These are phyloP conservation scores for Vitis hybrid DNA, from an alignment of 177 flowering plant genomes.

Conservation along the genomic window DNA sequence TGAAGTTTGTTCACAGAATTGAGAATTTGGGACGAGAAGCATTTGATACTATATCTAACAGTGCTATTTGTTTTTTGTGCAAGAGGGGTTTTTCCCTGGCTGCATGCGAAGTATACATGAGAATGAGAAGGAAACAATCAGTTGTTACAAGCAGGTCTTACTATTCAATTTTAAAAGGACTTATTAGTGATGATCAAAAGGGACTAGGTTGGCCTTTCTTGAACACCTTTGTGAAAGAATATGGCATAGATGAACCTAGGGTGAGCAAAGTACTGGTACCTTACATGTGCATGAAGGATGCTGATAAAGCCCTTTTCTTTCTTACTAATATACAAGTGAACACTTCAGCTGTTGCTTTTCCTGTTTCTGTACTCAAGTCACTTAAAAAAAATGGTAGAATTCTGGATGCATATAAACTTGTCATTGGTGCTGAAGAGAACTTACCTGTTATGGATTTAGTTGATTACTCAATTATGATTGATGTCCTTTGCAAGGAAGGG, in stretches of 20 bases:
- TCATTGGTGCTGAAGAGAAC: conserved; percentile 38
- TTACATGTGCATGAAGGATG: conserved; percentile 52
- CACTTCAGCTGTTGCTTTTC: conserved; percentile 23
- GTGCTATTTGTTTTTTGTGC: conserved; percentile 53
- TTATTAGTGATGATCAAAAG: conserved; percentile 32
- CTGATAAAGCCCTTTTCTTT: conserved; percentile 38
- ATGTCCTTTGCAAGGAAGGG: conserved; percentile 78
- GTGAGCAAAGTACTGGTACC: conserved; percentile 35
- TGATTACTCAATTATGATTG: conserved; percentile 55
- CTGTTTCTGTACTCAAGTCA: conserved; percentile 34
- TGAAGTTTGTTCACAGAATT: conserved; percentile 39
- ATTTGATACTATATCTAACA: conserved; percentile 33
- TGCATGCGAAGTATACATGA: conserved; percentile 41
- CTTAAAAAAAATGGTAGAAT: conserved; percentile 52
- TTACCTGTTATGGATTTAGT: conserved; percentile 48
- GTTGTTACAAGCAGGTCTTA: conserved; percentile 37
- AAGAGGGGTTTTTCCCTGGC: conserved; percentile 39
- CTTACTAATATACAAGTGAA: conserved; percentile 31
- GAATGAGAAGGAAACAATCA: conserved; percentile 43
- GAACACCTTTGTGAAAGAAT: conserved; percentile 48
- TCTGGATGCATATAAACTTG: conserved; percentile 63
- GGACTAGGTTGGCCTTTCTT: conserved; percentile 34
- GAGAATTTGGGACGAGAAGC: conserved; percentile 28
- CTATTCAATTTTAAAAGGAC: conserved; percentile 41
- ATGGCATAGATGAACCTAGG: conserved; percentile 42